Evolutionary conservation across 2,329 filamentous ascomycete species (phyloP).

Genomic region (Aureobasidium sp.): DNA sequence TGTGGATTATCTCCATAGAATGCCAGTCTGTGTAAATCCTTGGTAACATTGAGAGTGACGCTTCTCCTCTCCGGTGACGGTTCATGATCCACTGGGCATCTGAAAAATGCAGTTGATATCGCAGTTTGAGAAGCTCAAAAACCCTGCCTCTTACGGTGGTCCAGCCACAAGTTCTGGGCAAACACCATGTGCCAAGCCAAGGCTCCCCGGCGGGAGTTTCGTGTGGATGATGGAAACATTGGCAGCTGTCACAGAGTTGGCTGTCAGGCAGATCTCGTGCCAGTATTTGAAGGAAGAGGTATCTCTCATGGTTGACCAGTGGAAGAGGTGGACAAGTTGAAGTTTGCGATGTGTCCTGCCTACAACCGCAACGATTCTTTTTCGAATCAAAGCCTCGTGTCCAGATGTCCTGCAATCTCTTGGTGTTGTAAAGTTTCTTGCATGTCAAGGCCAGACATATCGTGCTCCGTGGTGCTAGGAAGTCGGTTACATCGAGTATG

Average conservation of each 20-base stretch:
- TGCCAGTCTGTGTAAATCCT: background rate
- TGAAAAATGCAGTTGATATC: background rate
- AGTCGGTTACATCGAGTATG: background rate
- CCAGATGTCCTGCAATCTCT: background rate
- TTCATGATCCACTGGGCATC: background rate
- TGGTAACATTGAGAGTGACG: background rate
- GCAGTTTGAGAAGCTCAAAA: background rate
- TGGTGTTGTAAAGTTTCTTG: background rate
- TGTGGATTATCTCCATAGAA: background rate
- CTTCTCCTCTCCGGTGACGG: background rate
- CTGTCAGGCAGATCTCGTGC: background rate
- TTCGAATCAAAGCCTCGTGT: background rate
- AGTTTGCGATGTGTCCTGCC: no score
- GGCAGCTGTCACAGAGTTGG: background rate
- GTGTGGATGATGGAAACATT: background rate
- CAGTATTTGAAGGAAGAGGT: background rate
- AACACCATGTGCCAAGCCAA: background rate
- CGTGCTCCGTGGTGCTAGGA: background rate
- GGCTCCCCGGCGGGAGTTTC: background rate
- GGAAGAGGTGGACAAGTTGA: background rate
- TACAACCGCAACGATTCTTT: background rate
- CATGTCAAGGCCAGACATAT: background rate
- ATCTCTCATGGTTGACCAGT: background rate
- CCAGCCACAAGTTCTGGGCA: background rate
- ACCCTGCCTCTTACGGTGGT: background rate